phyloP scores from a whole-genome alignment of 192 early-diverging fungal genomes.

The Linnemannia schmuckeri region DNA sequence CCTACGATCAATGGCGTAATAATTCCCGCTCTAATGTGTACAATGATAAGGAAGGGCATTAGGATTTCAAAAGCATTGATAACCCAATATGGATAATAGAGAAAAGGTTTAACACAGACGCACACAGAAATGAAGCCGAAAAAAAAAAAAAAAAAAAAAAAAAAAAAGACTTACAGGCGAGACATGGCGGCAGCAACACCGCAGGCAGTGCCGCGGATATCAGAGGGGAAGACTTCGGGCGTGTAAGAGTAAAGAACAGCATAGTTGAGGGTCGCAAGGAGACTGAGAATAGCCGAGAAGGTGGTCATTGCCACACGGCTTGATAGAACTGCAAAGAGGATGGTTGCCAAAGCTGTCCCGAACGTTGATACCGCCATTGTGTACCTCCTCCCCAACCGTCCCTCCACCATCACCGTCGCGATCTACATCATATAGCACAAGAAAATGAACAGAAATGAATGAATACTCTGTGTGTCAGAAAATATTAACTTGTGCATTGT shows the following conservation, averaged over 20 bases:
- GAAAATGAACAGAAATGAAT: not conserved
- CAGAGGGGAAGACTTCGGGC: conserved; percentile 86
- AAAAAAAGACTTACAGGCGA: conserved; percentile 63
- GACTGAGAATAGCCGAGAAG: conserved; percentile 72
- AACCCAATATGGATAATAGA: not conserved
- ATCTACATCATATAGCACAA: conserved; percentile 24
- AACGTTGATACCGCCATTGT: conserved; percentile 86
- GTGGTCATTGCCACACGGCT: conserved; percentile 68
- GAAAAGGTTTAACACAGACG: not conserved
- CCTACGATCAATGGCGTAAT: conserved; percentile 82
- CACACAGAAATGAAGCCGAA: not conserved
- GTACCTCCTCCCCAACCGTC: conserved; percentile 78
- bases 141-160: not conserved
- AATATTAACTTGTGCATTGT: conserved; percentile 10
- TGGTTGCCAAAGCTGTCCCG: conserved; percentile 74
- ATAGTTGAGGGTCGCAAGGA: conserved; percentile 82
- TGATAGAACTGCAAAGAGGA: conserved; percentile 74
- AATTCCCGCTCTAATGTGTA: conserved; percentile 68
- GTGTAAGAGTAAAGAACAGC: conserved; percentile 91
- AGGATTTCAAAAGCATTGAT: not conserved
- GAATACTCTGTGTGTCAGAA: no score
- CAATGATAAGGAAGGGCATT: not conserved
- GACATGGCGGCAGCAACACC: conserved; percentile 84
- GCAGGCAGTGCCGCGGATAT: conserved; percentile 82
- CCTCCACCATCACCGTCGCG: conserved; percentile 77